Conservation (phyloP, 169 alveolate species). For the Eimeria necatrix region DNA sequence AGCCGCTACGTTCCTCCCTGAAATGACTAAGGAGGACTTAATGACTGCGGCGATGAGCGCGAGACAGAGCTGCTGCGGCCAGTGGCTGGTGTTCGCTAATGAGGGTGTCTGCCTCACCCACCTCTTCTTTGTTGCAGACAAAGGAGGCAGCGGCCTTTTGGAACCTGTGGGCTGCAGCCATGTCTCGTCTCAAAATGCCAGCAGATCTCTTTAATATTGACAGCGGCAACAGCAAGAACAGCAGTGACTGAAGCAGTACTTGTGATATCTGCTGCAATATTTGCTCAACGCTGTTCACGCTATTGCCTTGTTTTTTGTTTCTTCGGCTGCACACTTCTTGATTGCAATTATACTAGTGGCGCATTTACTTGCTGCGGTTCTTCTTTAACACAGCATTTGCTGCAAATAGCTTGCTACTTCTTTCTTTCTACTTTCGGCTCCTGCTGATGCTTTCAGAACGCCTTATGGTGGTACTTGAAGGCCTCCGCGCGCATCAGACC, state of each 20-base stretch:
- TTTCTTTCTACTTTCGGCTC: background rate
- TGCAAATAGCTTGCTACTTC: too few species aligned
- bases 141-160: conserved; percentile 49
- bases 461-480: conserved; percentile 49
- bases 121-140: conserved; percentile 55
- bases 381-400: too few species aligned
- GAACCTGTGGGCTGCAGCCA: conserved; percentile 40
- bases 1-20: conserved; percentile 1
- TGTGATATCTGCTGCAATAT: background rate
- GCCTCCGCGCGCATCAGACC: background rate
- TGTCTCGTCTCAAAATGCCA: background rate
- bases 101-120: conserved; percentile 66
- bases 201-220: background rate
- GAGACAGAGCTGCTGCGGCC: background rate
- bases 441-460: conserved; percentile 2
- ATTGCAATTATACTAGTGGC: too few species aligned
- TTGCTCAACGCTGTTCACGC: too few species aligned
- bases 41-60: background rate
- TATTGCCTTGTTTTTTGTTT: too few species aligned
- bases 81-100: conserved; percentile 69
- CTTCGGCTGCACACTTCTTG: too few species aligned
- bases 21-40: background rate
- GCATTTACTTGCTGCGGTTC: too few species aligned
- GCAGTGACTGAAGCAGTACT: background rate
- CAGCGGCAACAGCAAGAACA: background rate